These are phyloP conservation scores for Umbelopsis vinacea DNA, from an alignment of 192 early-diverging fungal genomes.

Conservation along the genomic window DNA sequence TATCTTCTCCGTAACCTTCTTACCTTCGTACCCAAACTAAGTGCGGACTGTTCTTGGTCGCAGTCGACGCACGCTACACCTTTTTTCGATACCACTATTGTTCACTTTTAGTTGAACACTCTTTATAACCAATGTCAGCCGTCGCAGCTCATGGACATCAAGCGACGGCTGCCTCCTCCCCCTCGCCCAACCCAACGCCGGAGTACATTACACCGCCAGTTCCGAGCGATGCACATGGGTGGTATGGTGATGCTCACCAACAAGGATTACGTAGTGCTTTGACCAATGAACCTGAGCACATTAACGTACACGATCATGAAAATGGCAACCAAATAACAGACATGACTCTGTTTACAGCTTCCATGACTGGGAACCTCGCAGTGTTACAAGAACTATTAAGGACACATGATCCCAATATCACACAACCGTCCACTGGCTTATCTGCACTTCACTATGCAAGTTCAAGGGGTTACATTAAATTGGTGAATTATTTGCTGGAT, in stretches of 20 bases:
- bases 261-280: background rate
- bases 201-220: background rate
- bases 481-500: slow-evolving; percentile 60
- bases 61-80: no score
- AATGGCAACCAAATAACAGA: background rate
- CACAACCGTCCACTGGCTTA: slow-evolving; percentile 46
- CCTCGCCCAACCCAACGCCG: background rate
- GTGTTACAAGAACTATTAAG: background rate
- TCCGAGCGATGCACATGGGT: background rate
- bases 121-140: background rate
- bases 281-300: background rate
- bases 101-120: background rate
- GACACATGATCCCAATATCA: background rate
- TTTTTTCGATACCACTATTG: background rate
- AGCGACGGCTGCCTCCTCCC: slow-evolving; percentile 3
- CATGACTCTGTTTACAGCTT: background rate
- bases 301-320: background rate
- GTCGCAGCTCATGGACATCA: background rate
- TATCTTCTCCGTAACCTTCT: no score
- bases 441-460: slow-evolving; percentile 64
- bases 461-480: slow-evolving; percentile 52
- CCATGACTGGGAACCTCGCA: slow-evolving; percentile 5
- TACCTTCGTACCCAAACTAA: no score
- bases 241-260: background rate
- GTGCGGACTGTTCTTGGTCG: no score